Base-by-base conservation (phyloP, 2,329 filamentous ascomycete genomes). In the Trichoderma pleuroti region DNA sequence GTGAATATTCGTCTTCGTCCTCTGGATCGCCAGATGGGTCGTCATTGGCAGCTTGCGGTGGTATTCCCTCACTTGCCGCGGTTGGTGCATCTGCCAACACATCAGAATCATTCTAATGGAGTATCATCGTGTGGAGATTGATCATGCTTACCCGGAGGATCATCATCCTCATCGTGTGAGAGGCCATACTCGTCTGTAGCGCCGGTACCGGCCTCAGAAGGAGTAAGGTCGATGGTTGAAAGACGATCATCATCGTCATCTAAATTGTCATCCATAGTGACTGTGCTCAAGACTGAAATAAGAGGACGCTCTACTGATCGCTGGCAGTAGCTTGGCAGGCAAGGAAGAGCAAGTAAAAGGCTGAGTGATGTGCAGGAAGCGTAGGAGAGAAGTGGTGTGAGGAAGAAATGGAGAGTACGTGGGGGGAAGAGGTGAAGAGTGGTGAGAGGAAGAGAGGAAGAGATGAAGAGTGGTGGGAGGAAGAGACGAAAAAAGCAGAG, bases 191-290 rank as follows among this genome's bases (percentile, higher is more conserved):
- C 30, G 24, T 36, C 56, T 4, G 11, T 12, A 32, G 63, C 28
- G 14, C 21, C 10, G 9, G 28, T 34, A 11, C 21, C 8, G 18
- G 34, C 39, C 6, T 54, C 60, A 7, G 68, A 61, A 14, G 68
- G 68, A 26, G 68, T 72, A 3, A 72, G 71, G 9, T 72, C 24
- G 18, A 72, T 32, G 24, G n/a, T 60, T 2, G 56, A 46, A n/a
- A 68, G 46, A 18, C 56, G 24, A 24, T 71, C 21, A 24, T 49
- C 46, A 4, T 52, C 46, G 21, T 52, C 46, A 52, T 59, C n/a
- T 11, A n/a, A 30, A 57, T 3, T n/a, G 26, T 61, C 28, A 24
- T 69, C 54, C 70, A 71, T 71, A 14, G 39, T 56, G 39, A 28
- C 26, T 28, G 18, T 66, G 32, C 14, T 9, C 24, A 28, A 24